Conservation (phyloP, 306 rosid genomes). For the Malus sieversii region DNA sequence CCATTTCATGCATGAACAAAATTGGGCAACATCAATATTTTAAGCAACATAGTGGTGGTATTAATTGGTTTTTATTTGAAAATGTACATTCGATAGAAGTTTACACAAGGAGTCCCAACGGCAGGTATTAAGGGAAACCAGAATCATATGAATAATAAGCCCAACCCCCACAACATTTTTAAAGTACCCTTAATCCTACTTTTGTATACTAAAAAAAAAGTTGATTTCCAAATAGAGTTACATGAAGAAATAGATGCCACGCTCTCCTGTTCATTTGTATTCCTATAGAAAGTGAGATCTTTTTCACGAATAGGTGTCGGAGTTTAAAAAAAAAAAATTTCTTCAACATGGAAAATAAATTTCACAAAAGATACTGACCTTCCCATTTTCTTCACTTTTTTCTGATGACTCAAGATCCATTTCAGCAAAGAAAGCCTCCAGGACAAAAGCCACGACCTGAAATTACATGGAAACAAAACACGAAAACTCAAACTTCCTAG, state of each 20-base stretch:
- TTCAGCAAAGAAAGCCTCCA: slow-evolving; percentile 99
- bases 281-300: too few species aligned
- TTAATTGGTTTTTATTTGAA: not conserved
- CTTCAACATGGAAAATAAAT: not conserved
- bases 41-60: not conserved
- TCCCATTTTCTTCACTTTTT: slow-evolving; percentile 33
- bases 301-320: too few species aligned
- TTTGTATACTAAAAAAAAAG: not conserved
- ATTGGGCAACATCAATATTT: not conserved
- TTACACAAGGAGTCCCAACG: not conserved
- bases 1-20: not conserved
- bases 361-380: slow-evolving; percentile 45
- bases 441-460: slow-evolving; percentile 92
- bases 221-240: not conserved
- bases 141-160: not conserved
- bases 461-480: slow-evolving; percentile 22
- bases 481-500: not conserved
- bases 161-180: not conserved
- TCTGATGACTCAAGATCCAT: slow-evolving; percentile 70
- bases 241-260: not conserved
- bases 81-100: not conserved
- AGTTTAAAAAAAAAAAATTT: too few species aligned
- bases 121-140: not conserved
- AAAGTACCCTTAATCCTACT: not conserved
- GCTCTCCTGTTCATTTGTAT: too few species aligned